Base-by-base conservation (phyloP, 1,284 basidiomycete genomes). In the Leccinum griseonigrum region DNA sequence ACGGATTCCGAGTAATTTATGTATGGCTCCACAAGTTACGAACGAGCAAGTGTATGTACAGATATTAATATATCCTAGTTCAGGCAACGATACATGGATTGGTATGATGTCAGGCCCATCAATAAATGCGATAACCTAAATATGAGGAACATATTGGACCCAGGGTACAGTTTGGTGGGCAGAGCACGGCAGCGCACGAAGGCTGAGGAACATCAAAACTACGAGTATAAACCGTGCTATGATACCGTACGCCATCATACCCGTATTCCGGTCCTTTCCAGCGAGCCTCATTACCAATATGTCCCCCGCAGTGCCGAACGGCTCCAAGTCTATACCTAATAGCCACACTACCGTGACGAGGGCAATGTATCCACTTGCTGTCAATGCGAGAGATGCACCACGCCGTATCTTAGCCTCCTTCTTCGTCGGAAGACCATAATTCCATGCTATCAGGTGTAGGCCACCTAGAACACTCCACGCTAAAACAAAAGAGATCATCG, bases 1-100 rank as follows among this genome's bases (percentile, higher is more conserved):
- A 61, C 36, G 46, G 38, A 48, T 58, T 63, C 43, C 46, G 29
- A n/a, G 52, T 72, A 72, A 64, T 58, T 64, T 65, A 64, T 60
- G 63, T 52, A 40, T 9, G 38, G 9, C 29, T 56, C 22, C 32
- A 62, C 61, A 63, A 59, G 58, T n/a, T 63, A 40, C 34, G 14
- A 58, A 51, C 32, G 48, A 34, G 58, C 10, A 60, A 8, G n/a
- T 48, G 56, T 63, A 55, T 55, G 52, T 54, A 54, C 52, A 32
- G 46, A 50, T 14, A 32, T 54, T 28, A 29, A 29, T 29, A 31
- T 52, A 31, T 26, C 8, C 22, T 52, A 29, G 22, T 52, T 16
- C 26, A 16, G 16, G 22, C 51, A 16, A 26, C 4, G 51, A 31
- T 52, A 43, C n/a, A 43, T 43, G 9, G n/a, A 10, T 18, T 5